Evolutionary conservation across 2,329 filamentous ascomycete species (phyloP), one percentile per base, ranked within the genome.

Genomic region (Trichoderma sp.): DNA sequence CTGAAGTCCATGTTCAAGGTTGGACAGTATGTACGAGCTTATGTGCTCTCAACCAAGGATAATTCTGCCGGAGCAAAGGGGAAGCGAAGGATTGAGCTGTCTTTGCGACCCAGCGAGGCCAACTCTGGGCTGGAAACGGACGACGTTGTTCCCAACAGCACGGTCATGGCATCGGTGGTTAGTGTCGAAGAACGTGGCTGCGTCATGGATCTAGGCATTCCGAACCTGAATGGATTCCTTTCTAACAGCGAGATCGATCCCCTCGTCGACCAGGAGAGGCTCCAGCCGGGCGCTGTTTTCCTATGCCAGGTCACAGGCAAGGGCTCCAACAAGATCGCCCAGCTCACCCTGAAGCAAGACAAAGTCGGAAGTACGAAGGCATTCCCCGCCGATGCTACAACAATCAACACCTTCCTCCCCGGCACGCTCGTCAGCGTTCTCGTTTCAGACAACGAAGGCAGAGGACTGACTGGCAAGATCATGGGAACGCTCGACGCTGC

Each of bases 101-200:
- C 94, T 0, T 80, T 98, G 39, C 87, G 91, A 57, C 95, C 95
- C 2, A 83, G 85, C 66, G 85, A 91, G 67, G 84, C 92, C 63
- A 99, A 99, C 75, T 84, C 85, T 2, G 89, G 91, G 1, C 80
- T 99, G 24, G 81, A 85, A 3, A 84, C 86, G 69, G 86, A 90
- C 47, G 92, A 92, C 71, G 78, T 97, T 10, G 87, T 95, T 10
- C 78, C 84, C 47, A 90, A 96, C 72, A 84, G 82, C 69, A 93
- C 91, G 52, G 81, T 98, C 21, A 96, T 98, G 83, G 94, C 93
- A 2, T 90, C 93, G 0, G 89, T 99, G 28, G 79, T 85, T 58
- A 99, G 94, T 76, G 90, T 96, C n/a, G 94, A 99, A 77, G 96
- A 99, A 72, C 93, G 97, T 73, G 95, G 95, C 67, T 85, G 95